Base-by-base conservation (phyloP, 768 basidiomycete genomes). In the Russula ochroleuca region DNA sequence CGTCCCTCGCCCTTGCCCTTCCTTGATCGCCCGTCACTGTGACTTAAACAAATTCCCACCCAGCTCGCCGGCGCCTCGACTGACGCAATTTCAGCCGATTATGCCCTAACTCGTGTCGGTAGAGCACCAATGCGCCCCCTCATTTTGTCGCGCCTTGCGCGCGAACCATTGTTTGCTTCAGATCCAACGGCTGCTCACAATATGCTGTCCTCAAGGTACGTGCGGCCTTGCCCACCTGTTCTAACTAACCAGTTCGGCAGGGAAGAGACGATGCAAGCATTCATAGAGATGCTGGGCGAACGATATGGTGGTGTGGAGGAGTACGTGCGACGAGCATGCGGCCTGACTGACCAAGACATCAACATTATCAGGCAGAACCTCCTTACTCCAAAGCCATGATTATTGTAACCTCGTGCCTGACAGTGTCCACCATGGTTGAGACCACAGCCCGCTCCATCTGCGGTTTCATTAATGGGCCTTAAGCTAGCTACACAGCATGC, bases 141-240 rank as follows among this genome's bases (percentile, higher is more conserved):
- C 78, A 82, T 92, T 45, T 83, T 91, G 78, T 74, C 78, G 45
- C 81, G 90, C 8, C 79, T 92, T 33, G 75, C 79, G 10, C 85
- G 85, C 68, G 87, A 90, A 62, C 88, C 90, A 0, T 64, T 88
- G 14, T 92, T 92, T 67, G 85, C 87, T 1, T 79, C 84, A 7
- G 87, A 90, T 68, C 83, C 80, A 47, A 83, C 88, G 60, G 88
- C 88, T 25, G 88, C 88, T 2, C 76, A 90, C n/a, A 91, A 89
- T 65, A 89, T 92, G 88, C 83, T 92, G 57, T 83, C 86, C 5
- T 91, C 88, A 68, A 81, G 86, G 90, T 88, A 70, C 57, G 81
- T 67, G 33, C n/a, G 13, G 48, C 28, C 19, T 47, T 19, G 43
- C 21, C 40, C 54, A 40, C 41, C 8, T 37, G 21, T 56, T 33